phyloP scores from a whole-genome alignment of 31 red algal species.

The Porphyra umbilicalis region DNA sequence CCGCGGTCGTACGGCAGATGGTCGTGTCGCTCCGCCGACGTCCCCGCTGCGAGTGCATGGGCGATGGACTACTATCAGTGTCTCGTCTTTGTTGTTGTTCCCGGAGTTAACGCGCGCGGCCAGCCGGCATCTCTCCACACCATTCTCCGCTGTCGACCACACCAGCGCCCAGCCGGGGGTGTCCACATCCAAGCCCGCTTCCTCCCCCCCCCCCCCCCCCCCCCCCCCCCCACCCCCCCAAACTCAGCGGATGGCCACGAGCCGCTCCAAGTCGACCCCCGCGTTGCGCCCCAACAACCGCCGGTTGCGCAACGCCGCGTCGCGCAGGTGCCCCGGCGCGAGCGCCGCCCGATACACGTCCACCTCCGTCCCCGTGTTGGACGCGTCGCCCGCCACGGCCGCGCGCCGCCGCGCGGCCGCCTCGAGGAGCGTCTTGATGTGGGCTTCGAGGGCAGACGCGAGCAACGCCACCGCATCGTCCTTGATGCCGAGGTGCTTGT shows the following conservation, averaged over 20 bases:
- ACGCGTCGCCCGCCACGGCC: constrained; percentile 2
- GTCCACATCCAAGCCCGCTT: not conserved
- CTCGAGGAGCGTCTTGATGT: constrained; percentile 40
- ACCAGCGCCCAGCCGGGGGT: too few species aligned
- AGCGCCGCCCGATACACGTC: constrained; percentile 16
- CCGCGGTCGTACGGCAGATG: too few species aligned
- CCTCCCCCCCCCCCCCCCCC: not conserved
- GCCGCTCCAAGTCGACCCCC: constrained; percentile 40
- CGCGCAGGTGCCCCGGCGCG: constrained; percentile 16
- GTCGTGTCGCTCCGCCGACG: too few species aligned
- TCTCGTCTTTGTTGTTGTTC: too few species aligned
- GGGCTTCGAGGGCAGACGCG: constrained; percentile 21
- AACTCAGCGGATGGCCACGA: constrained; percentile 30
- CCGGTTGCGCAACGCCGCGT: constrained; percentile 16
- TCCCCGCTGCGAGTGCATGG: too few species aligned
- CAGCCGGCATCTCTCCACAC: too few species aligned
- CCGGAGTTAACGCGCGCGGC: too few species aligned
- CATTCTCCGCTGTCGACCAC: too few species aligned
- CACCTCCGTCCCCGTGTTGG: constrained; percentile 6
- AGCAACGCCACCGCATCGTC: constrained; percentile 40
- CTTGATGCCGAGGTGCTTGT: constrained; percentile 12
- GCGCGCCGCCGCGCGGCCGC: constrained; percentile 16
- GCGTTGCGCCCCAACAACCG: constrained; percentile 17
- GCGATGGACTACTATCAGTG: too few species aligned
- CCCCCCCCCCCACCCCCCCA: not conserved